Evolutionary conservation across 192 early-diverging fungal genomes (phyloP), one percentile per base, ranked within the genome.

Genomic region (Coemansia nantahalensis): DNA sequence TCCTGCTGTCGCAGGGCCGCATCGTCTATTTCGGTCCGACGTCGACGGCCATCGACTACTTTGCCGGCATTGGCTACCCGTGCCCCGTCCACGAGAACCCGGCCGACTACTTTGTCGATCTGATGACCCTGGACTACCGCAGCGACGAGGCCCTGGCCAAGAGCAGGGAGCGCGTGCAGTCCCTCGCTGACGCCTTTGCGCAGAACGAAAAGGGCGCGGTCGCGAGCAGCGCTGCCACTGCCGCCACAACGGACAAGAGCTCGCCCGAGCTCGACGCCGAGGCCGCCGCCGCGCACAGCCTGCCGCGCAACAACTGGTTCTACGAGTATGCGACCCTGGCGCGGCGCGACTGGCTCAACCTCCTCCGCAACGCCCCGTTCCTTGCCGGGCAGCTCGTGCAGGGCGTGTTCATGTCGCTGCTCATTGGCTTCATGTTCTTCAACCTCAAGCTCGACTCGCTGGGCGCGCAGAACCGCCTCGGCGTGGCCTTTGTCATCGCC

Each of bases 61-160:
- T 85, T 60, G 69, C 65, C 28, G 33, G 34, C 15, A 48, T 71
- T 14, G 86, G 82, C 22, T 61, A 65, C 23, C 84, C 83, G 34
- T 90, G 87, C 65, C 86, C 86, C 8, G 39, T 74, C 52, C 74
- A 80, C 47, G 86, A 85, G 68, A 87, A 89, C 56, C 78, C 86
- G 1, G 86, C 89, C 23, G 89, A 90, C 54, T 82, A 82, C 59
- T 69, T 86, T 48, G 53, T 90, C 45, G 82, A 88, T 39, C 54
- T 87, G 30, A 71, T 80, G 70, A 83, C 74, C n/a, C 54, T 79
- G 44, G 68, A 81, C 60, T 67, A 81, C 52, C 63, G 69, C 40
- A 66, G 59, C 51, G 53, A 65, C 3, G 78, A 81, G 54, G 37
- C 62, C 3, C 53, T 68, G 34, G 45, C 47, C 13, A 44, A 45